phyloP scores from a whole-genome alignment of 2,329 filamentous ascomycete genomes.

The Diaporthe longicolla region DNA sequence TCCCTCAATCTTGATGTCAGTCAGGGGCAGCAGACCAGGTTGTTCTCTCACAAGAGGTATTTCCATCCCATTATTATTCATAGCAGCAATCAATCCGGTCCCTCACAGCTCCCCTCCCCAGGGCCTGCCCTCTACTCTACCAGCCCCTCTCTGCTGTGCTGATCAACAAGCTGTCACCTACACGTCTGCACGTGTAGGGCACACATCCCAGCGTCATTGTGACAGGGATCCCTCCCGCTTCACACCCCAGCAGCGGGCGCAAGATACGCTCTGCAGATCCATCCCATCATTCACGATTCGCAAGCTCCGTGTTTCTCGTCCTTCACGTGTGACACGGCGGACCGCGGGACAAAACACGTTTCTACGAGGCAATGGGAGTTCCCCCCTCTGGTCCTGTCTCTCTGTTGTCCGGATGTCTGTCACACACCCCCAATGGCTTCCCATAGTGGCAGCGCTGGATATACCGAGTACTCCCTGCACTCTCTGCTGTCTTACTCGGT shows the following conservation, averaged over 20 bases:
- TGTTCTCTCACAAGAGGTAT: neutral
- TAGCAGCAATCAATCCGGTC: neutral
- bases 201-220: conserved; percentile 7
- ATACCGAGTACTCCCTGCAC: neutral
- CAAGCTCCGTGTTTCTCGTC: conserved; percentile 29
- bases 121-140: neutral
- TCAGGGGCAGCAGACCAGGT: conserved; percentile 27
- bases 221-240: conserved; percentile 16
- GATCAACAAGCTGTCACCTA: conserved; percentile 11
- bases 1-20: neutral
- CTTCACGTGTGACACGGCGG: conserved; percentile 18
- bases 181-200: neutral
- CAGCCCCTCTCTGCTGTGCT: neutral
- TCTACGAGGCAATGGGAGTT: neutral
- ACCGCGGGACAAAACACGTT: conserved; percentile 27
- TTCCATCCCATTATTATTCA: conserved; percentile 9
- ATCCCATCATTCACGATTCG: conserved; percentile 16
- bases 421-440: neutral
- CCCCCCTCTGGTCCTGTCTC: neutral
- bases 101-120: neutral
- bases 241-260: neutral
- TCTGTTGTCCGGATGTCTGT: neutral
- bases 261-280: conserved; percentile 35
- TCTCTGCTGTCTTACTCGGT: neutral
- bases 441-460: neutral